A percentile compares a stretch with the other conserved stretches of the same genome.
Evolutionary conservation across 1,284 basidiomycete species (phyloP).

Genomic region (Apiotrichum montevideense): DNA sequence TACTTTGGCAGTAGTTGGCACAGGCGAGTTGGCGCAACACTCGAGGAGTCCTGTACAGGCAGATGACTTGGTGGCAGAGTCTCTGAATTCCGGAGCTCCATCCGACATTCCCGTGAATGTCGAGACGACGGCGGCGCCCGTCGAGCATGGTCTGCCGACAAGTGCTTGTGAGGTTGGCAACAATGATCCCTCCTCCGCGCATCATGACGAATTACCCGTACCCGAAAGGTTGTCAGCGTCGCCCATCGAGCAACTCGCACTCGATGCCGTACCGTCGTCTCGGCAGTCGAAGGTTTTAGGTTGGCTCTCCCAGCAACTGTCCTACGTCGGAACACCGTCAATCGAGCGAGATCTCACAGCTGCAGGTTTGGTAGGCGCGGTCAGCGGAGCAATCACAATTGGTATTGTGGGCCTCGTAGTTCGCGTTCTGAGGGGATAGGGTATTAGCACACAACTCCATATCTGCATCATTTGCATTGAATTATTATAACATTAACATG

Average conservation of each 20-base stretch:
- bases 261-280: background rate
- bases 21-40: too few relatives aligned
- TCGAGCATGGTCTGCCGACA: too few relatives aligned
- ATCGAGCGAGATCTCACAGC: conserved; percentile 25
- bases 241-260: conserved; percentile 5
- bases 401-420: conserved; percentile 1
- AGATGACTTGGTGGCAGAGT: too few relatives aligned
- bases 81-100: too few relatives aligned
- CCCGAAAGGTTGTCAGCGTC: background rate
- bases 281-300: background rate
- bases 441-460: background rate
- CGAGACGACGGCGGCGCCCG: background rate
- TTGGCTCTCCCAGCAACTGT: conserved; percentile 16
- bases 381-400: conserved; percentile 5
- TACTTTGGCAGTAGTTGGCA: too few relatives aligned
- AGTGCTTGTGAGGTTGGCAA: too few relatives aligned
- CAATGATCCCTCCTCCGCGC: too few relatives aligned
- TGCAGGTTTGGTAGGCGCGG: conserved; percentile 18
- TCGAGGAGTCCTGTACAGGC: too few relatives aligned
- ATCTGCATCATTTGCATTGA: background rate
- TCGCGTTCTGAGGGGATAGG: background rate
- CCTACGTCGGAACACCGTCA: conserved; percentile 21
- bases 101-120: too few relatives aligned
- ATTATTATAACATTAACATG: background rate
- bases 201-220: too few relatives aligned